A percentile compares a stretch with the other conserved stretches of the same genome.
Conservation (phyloP, 2,329 filamentous ascomycete species). For the Exophiala sideris region DNA sequence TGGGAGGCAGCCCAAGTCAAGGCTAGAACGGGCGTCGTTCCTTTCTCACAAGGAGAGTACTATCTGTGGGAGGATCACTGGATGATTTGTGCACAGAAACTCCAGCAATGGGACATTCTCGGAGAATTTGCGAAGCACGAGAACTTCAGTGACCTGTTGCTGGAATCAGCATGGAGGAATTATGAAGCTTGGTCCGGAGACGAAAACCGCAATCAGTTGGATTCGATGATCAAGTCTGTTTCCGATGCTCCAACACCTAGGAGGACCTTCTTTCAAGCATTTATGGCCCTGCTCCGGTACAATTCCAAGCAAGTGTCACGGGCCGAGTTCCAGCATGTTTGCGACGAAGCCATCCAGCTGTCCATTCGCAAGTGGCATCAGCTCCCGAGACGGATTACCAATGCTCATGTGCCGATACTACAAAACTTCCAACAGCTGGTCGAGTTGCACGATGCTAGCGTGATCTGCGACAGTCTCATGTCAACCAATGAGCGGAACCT, state of each 20-base stretch:
- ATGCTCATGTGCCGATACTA: conserved; percentile 88
- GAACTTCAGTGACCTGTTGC: conserved; percentile 91
- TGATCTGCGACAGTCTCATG: conserved; percentile 88
- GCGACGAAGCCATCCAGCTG: conserved; percentile 94
- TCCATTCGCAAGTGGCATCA: conserved; percentile 99
- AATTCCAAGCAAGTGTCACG: conserved; percentile 81
- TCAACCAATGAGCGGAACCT: conserved; percentile 81
- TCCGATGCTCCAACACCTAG: conserved; percentile 95
- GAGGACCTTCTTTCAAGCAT: conserved; percentile 94
- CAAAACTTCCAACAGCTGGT: conserved; percentile 98
- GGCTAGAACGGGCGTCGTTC: conserved; percentile 89
- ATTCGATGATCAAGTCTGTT: conserved; percentile 91
- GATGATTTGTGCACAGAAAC: conserved; percentile 94
- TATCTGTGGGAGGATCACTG: conserved; percentile 99
- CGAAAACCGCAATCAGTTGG: conserved; percentile 82
- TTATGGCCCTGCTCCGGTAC: conserved; percentile 92
- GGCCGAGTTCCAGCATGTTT: conserved; percentile 81
- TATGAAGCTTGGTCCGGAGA: conserved; percentile 90
- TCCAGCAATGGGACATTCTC: conserved; percentile 98
- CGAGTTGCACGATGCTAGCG: conserved; percentile 93
- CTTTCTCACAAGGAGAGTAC: conserved; percentile 94
- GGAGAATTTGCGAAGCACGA: conserved; percentile 98
- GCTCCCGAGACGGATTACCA: conserved; percentile 86
- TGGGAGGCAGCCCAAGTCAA: conserved; percentile 98
- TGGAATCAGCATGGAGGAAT: conserved; percentile 94